Base-by-base conservation (phyloP, 495 filamentous ascomycete genomes). In the Daldinia grandis region DNA sequence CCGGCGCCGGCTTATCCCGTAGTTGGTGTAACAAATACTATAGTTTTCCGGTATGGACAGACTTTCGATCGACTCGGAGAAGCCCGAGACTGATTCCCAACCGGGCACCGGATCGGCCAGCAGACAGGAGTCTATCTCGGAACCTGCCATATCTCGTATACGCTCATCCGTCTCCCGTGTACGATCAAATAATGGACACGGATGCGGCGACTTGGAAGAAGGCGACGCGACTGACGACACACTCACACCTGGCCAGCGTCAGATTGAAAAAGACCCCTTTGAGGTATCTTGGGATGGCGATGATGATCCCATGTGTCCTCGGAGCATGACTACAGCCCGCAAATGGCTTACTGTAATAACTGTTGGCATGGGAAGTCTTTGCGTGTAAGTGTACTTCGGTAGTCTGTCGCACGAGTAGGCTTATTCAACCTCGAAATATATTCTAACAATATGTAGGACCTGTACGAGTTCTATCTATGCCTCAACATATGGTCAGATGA, bases 391-490 rank as follows among this genome's bases (percentile, higher is more conserved):
- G 14, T 72, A 27, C 33, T 35, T 14, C 14, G 17, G 15, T 19
- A 9, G 1, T 10, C 14, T 27, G 27, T 2, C 24, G 19, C 9
- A 25, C 27, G 19, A 27, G n/a, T 28, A 5, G 14, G 24, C 6
- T 12, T 12, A 27, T 37, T 15, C 24, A 28, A 58, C 4, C 24
- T 9, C n/a, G 9, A 25, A 27, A 31, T 7, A 58, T 7, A 37
- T 56, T 31, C 17, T 61, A 61, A 68, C 27, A 6, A 57, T 0
- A 15, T 60, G 12, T 75, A 95, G 92, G 55, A 98, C 95, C 5
- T 95, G 92, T 77, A 87, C 93, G 2, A 95, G 92, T 21, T 94
- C 93, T 1, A 89, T 97, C 74, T 98, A 99, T 75, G 95, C 93
- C 2, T 87, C 87, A 8, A 96, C 91, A 0, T 98, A 98, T 78